Evolutionary conservation across 169 alveolate species (phyloP).

Genomic region (Perkinsus chesapeaki): DNA sequence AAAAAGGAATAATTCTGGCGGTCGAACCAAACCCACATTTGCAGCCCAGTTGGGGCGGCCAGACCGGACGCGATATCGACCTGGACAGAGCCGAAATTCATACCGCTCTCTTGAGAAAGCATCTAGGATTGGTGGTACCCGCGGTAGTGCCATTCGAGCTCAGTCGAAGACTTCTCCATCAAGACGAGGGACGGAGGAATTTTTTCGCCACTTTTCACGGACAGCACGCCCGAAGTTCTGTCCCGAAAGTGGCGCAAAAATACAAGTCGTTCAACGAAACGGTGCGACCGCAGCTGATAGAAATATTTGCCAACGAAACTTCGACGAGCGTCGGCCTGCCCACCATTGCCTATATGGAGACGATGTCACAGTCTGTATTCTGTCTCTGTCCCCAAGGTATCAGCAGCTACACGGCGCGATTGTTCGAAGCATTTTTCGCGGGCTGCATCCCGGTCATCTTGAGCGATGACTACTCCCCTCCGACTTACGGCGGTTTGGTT

Average conservation of each 20-base stretch:
- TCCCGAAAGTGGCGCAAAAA: not conserved
- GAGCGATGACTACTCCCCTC: not conserved
- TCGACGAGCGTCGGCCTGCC: not conserved
- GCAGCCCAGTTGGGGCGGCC: not conserved
- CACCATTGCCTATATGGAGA: not conserved
- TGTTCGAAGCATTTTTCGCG: not conserved
- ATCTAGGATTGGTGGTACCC: not conserved
- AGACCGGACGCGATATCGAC: not conserved
- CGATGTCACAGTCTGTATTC: not conserved
- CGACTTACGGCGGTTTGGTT: not conserved
- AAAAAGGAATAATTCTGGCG: not conserved
- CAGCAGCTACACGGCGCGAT: conserved; percentile 7
- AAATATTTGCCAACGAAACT: not conserved
- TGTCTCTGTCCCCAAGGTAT: not conserved
- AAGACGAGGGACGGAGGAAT: not conserved
- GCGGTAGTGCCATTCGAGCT: not conserved
- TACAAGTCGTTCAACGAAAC: conserved; percentile 1
- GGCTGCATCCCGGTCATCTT: conserved; percentile 9
- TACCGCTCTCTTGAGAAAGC: not conserved
- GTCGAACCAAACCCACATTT: not conserved
- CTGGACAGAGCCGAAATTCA: not conserved
- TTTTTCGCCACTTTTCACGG: not conserved
- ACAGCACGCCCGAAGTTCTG: not conserved
- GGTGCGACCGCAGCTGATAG: not conserved
- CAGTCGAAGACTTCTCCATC: not conserved